These are phyloP conservation scores for Tausonia pullulans DNA, from an alignment of 1,284 basidiomycete species.

Conservation along the genomic window DNA sequence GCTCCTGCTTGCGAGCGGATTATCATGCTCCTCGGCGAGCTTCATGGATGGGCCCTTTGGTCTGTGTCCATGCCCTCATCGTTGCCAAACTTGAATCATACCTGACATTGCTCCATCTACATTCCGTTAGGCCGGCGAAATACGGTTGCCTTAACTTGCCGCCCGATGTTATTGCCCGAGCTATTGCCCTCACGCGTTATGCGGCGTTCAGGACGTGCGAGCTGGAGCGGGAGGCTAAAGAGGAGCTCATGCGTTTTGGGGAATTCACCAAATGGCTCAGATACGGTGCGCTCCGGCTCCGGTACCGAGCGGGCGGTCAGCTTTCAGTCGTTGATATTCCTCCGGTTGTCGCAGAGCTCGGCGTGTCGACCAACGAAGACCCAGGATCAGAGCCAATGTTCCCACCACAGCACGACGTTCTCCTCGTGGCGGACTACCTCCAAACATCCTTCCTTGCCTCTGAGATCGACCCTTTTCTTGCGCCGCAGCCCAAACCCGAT, in stretches of 20 bases:
- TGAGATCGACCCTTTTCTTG: not conserved
- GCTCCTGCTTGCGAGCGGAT: conserved; percentile 8
- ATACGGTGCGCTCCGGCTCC: conserved; percentile 2
- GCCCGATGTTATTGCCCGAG: not conserved
- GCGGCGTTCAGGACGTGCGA: not conserved
- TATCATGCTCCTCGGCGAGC: conserved; percentile 4
- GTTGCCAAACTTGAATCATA: not conserved
- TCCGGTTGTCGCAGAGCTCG: not conserved
- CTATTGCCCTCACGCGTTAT: not conserved
- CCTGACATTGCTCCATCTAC: not conserved
- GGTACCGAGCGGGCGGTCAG: not conserved
- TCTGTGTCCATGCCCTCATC: not conserved
- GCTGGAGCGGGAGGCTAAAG: conserved; percentile 2
- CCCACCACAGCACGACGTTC: conserved; percentile 8
- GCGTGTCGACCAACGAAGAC: not conserved
- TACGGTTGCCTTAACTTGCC: not conserved
- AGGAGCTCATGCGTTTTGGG: not conserved
- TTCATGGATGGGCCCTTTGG: conserved; percentile 8
- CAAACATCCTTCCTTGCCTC: conserved; percentile 2
- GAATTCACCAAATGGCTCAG: conserved; percentile 9
- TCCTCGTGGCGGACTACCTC: conserved; percentile 11
- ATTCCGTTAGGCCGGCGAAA: not conserved
- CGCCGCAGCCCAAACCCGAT: not conserved
- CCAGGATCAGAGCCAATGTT: not conserved
- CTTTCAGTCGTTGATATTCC: not conserved